phyloP scores from a whole-genome alignment of 2,329 filamentous ascomycete genomes.

The Podosphaera xanthii region DNA sequence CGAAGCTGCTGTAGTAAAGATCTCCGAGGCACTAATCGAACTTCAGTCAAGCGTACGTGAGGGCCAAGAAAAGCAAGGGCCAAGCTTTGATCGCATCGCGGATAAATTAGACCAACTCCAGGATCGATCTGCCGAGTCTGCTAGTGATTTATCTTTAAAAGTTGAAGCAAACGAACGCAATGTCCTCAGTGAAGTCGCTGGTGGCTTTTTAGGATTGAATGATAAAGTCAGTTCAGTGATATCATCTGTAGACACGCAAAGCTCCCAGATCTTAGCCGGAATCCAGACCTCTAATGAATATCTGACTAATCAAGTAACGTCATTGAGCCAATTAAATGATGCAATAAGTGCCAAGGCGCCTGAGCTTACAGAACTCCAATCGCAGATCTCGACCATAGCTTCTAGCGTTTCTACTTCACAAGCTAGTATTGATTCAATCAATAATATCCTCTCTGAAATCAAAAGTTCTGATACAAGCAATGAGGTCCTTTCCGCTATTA shows the following conservation, averaged over 20 bases:
- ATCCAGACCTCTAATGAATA: constrained; percentile 7
- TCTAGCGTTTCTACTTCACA: constrained; percentile 3
- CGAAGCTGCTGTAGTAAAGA: constrained; percentile 11
- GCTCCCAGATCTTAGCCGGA: constrained; percentile 7
- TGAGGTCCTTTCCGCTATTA: constrained; percentile 8
- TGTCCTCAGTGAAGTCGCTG: constrained; percentile 5
- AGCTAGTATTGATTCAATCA: constrained; percentile 9
- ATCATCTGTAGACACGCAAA: constrained; percentile 9
- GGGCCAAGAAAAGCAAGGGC: constrained; percentile 4
- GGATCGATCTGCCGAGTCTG: neutral
- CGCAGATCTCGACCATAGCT: constrained; percentile 5
- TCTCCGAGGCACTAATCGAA: constrained; percentile 10
- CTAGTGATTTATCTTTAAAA: constrained; percentile 3
- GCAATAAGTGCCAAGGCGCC: constrained; percentile 4
- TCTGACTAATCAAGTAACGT: constrained; percentile 4
- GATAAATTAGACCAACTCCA: constrained; percentile 4
- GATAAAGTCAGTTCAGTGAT: constrained; percentile 6
- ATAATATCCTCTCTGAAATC: constrained; percentile 10
- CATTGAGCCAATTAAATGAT: neutral
- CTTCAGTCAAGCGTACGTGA: constrained; percentile 10
- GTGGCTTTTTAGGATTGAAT: constrained; percentile 6
- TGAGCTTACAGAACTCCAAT: constrained; percentile 1
- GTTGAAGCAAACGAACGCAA: constrained; percentile 9
- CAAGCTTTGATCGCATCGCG: constrained; percentile 4
- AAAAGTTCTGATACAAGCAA: constrained; percentile 10